These are phyloP conservation scores for Ophiostoma sp. DNA, from an alignment of 2,329 filamentous ascomycete species.

Conservation along the genomic window DNA sequence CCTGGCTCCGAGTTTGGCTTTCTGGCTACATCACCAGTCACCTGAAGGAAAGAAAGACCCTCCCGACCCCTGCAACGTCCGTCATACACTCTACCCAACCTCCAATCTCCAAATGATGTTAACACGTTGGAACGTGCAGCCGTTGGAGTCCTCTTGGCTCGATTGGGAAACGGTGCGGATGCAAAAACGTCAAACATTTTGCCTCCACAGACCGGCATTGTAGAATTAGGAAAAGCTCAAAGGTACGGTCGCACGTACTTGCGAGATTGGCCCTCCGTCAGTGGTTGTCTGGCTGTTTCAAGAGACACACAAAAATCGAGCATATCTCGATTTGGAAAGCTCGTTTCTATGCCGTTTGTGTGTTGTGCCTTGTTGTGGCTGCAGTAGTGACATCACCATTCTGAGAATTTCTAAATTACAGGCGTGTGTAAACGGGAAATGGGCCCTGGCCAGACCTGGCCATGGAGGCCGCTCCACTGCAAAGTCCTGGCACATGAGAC, in stretches of 20 bases:
- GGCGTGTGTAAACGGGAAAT: too few species aligned
- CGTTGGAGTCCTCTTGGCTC: background rate
- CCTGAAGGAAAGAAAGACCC: background rate
- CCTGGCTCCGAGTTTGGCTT: background rate
- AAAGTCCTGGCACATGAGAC: background rate
- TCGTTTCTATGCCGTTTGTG: background rate
- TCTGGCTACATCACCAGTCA: background rate
- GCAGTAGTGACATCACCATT: constrained; percentile 20
- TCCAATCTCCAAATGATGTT: background rate
- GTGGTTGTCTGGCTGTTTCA: background rate
- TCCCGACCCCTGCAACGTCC: background rate
- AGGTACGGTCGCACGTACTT: background rate
- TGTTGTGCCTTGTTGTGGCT: constrained; percentile 7
- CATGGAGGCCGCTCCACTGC: background rate
- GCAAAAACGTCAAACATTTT: background rate
- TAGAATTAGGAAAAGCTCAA: background rate
- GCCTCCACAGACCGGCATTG: background rate
- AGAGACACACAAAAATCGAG: background rate
- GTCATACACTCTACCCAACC: background rate
- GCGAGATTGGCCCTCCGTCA: background rate
- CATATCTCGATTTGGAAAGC: background rate
- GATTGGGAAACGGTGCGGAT: background rate
- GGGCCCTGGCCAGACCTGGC: background rate
- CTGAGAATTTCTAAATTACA: background rate
- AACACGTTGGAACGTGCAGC: background rate